Percentiles rank a stretch among this genome's conserved stretches.
Evolutionary conservation across 495 filamentous ascomycete species (phyloP).

Genomic region (Jackrogersella minutella): DNA sequence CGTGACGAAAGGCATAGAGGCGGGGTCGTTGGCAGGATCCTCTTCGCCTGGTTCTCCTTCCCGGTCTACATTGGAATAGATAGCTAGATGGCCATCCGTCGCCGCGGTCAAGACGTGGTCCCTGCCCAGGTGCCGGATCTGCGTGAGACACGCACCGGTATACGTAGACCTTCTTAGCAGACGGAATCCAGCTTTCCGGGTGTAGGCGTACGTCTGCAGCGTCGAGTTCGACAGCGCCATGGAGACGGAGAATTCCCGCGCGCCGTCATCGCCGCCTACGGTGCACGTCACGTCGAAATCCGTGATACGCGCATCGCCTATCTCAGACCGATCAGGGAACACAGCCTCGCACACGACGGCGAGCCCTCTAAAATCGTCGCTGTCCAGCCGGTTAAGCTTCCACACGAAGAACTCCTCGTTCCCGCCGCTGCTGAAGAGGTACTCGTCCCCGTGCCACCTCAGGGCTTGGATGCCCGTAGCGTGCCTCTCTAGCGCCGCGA

Average conservation of each 20-base stretch:
- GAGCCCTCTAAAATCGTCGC: slow-evolving; percentile 57
- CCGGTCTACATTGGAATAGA: slow-evolving; percentile 45
- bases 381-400: slow-evolving; percentile 64
- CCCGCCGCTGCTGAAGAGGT: slow-evolving; percentile 84
- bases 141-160: slow-evolving; percentile 81
- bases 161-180: slow-evolving; percentile 69
- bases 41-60: not conserved
- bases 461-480: slow-evolving; percentile 84
- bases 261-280: not conserved
- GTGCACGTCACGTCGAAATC: slow-evolving; percentile 64
- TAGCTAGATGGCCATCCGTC: slow-evolving; percentile 55
- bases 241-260: slow-evolving; percentile 60
- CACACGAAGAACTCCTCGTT: slow-evolving; percentile 91
- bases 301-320: slow-evolving; percentile 79
- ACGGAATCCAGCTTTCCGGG: slow-evolving; percentile 55
- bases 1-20: slow-evolving; percentile 34
- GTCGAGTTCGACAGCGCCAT: slow-evolving; percentile 83
- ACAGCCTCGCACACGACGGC: slow-evolving; percentile 68
- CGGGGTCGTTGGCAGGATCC: not conserved
- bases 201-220: slow-evolving; percentile 71
- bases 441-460: slow-evolving; percentile 72
- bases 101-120: slow-evolving; percentile 60
- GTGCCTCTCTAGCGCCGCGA: slow-evolving; percentile 75
- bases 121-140: slow-evolving; percentile 61
- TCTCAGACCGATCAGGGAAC: slow-evolving; percentile 64